Evolutionary conservation across 2,329 filamentous ascomycete species (phyloP).

Genomic region (Fusarium protoensiforme): DNA sequence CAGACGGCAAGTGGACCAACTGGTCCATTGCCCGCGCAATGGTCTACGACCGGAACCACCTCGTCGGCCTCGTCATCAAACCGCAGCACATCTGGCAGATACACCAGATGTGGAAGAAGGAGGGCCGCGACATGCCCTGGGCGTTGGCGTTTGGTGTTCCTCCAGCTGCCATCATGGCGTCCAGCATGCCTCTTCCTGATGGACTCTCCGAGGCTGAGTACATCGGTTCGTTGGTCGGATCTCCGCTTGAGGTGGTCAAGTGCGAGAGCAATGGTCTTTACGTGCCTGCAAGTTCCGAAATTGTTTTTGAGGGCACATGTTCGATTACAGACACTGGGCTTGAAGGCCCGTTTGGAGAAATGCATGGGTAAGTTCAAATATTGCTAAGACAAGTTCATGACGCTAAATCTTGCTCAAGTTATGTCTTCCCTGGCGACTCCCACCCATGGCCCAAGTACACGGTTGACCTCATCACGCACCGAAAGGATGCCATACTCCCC

Average conservation of each 20-base stretch:
- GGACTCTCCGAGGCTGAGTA: slow-evolving; percentile 61
- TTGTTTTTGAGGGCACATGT: slow-evolving; percentile 61
- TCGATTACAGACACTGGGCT: slow-evolving; percentile 54
- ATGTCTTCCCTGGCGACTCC: slow-evolving; percentile 18
- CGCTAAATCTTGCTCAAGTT: not conserved
- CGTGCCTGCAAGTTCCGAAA: slow-evolving; percentile 62
- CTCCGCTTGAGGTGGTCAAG: slow-evolving; percentile 59
- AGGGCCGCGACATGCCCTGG: slow-evolving; percentile 59
- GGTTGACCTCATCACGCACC: slow-evolving; percentile 19
- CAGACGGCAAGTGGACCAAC: slow-evolving; percentile 60
- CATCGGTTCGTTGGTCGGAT: slow-evolving; percentile 58
- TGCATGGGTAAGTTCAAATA: slow-evolving; percentile 34
- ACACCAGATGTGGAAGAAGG: slow-evolving; percentile 57
- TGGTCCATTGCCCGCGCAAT: slow-evolving; percentile 60
- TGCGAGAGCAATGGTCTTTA: slow-evolving; percentile 62
- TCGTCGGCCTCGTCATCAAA: slow-evolving; percentile 55
- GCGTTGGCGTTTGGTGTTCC: slow-evolving; percentile 61
- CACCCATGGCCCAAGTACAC: slow-evolving; percentile 12
- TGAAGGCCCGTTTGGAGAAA: slow-evolving; percentile 33
- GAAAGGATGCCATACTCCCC: slow-evolving; percentile 22
- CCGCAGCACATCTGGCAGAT: slow-evolving; percentile 61
- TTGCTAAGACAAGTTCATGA: not conserved
- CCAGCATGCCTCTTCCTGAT: slow-evolving; percentile 60
- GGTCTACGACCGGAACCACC: slow-evolving; percentile 56
- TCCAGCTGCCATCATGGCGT: slow-evolving; percentile 61